A percentile compares a stretch with the other conserved stretches of the same genome.
phyloP scores from a whole-genome alignment of 2,329 filamentous ascomycete species.

The Keithomyces neogunnii region DNA sequence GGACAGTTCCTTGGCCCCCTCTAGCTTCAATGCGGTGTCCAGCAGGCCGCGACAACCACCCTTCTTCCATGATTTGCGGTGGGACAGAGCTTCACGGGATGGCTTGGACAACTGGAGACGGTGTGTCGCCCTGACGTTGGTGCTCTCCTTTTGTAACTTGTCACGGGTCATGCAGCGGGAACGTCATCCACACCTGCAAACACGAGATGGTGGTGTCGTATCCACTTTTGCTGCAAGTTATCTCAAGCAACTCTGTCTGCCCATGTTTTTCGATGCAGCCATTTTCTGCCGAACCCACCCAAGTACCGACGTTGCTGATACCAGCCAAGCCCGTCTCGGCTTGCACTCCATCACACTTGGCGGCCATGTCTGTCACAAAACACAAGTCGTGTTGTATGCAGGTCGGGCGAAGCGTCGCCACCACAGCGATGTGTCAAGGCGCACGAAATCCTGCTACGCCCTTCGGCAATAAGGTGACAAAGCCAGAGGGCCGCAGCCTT shows the following conservation, averaged over 20 bases:
- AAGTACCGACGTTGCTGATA: background rate
- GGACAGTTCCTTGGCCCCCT: background rate
- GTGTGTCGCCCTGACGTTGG: background rate
- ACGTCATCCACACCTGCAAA: constrained; percentile 8
- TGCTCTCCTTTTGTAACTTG: background rate
- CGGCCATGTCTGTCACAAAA: too few species aligned
- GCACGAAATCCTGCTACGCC: too few species aligned
- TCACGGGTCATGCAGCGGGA: constrained; percentile 8
- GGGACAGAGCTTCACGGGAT: background rate
- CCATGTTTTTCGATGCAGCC: background rate
- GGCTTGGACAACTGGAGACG: background rate
- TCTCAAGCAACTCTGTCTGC: background rate
- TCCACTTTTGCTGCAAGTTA: background rate
- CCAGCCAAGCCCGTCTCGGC: background rate
- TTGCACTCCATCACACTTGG: background rate
- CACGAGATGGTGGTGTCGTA: constrained; percentile 7
- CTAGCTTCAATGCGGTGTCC: background rate
- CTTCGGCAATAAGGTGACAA: too few species aligned
- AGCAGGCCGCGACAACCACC: background rate
- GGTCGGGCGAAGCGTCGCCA: too few species aligned
- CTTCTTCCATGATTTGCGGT: background rate
- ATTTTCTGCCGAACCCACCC: background rate
- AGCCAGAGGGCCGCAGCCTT: too few species aligned
- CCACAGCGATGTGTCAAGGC: too few species aligned
- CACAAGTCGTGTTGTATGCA: too few species aligned